phyloP scores from a whole-genome alignment of 2,329 filamentous ascomycete species.

The Aspergillus novofumigatus region DNA sequence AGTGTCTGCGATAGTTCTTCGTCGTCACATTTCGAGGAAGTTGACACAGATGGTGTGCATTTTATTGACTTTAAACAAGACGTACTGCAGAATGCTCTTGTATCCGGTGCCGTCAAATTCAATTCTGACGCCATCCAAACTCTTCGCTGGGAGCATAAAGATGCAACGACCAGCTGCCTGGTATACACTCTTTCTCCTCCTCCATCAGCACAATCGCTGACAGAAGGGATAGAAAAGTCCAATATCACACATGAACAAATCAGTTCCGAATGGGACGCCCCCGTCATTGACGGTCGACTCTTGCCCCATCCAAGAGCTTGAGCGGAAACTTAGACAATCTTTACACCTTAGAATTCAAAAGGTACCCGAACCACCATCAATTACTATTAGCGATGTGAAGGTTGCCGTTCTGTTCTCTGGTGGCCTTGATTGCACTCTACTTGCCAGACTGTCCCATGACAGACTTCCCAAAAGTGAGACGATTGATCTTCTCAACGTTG shows the following conservation, averaged over 20 bases:
- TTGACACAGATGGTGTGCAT: constrained; percentile 80
- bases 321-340: constrained; percentile 55
- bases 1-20: constrained; percentile 61
- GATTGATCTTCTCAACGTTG: constrained; percentile 90
- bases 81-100: constrained; percentile 4
- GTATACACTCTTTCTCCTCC: constrained; percentile 15
- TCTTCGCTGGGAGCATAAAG: constrained; percentile 25
- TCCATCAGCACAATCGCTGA: constrained; percentile 3
- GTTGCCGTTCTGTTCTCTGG: constrained; percentile 89
- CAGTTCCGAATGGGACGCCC: constrained; percentile 26
- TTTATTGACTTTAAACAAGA: constrained; percentile 52
- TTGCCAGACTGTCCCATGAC: constrained; percentile 77
- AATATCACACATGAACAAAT: constrained; percentile 44
- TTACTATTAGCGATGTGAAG: constrained; percentile 27
- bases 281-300: constrained; percentile 39
- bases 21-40: constrained; percentile 63
- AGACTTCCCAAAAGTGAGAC: constrained; percentile 63
- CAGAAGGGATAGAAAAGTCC: constrained; percentile 31
- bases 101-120: constrained; percentile 4
- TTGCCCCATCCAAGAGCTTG: constrained; percentile 51
- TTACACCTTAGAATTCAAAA: constrained; percentile 61
- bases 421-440: constrained; percentile 84
- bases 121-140: constrained; percentile 20
- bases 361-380: constrained; percentile 56
- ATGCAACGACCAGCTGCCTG: constrained; percentile 16